Evolutionary conservation across 441 rosid genomes (phyloP).

Genomic region (Pelargonium fulgidum): DNA sequence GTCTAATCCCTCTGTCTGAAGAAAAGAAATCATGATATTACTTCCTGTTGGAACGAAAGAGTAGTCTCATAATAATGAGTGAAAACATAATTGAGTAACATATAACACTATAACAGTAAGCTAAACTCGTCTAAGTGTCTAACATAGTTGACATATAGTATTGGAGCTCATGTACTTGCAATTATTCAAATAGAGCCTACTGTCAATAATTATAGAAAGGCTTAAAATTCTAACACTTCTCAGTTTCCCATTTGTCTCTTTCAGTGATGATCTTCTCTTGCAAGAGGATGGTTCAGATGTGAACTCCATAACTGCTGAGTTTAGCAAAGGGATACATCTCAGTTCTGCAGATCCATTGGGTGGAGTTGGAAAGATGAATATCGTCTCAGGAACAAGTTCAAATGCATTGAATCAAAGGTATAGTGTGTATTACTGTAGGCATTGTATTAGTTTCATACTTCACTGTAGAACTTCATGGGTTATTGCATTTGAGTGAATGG

Average conservation of each 20-base stretch:
- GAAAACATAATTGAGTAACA: too few species aligned
- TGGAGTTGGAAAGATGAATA: conserved; percentile 40
- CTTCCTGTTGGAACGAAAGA: too few species aligned
- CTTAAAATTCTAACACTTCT: background rate
- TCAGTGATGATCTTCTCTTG: conserved; percentile 84
- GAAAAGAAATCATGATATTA: too few species aligned
- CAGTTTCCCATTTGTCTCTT: conserved; percentile 20
- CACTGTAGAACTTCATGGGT: background rate
- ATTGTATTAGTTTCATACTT: conserved; percentile 14
- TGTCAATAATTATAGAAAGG: background rate
- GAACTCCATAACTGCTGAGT: conserved; percentile 48
- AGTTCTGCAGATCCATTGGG: conserved; percentile 44
- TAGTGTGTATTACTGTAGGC: conserved; percentile 10
- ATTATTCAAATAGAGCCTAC: background rate
- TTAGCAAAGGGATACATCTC: conserved; percentile 69
- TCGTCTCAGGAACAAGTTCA: conserved; percentile 38
- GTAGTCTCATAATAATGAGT: too few species aligned
- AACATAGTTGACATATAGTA: background rate
- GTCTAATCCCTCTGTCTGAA: too few species aligned
- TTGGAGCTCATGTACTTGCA: background rate
- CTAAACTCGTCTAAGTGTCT: too few species aligned
- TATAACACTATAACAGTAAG: background rate
- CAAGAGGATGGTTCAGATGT: conserved; percentile 78
- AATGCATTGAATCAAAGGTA: conserved; percentile 62
- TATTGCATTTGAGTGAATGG: background rate